Conservation (phyloP, 2,329 filamentous ascomycete species). For the Pseudopyrenochaeta lycopersici region DNA sequence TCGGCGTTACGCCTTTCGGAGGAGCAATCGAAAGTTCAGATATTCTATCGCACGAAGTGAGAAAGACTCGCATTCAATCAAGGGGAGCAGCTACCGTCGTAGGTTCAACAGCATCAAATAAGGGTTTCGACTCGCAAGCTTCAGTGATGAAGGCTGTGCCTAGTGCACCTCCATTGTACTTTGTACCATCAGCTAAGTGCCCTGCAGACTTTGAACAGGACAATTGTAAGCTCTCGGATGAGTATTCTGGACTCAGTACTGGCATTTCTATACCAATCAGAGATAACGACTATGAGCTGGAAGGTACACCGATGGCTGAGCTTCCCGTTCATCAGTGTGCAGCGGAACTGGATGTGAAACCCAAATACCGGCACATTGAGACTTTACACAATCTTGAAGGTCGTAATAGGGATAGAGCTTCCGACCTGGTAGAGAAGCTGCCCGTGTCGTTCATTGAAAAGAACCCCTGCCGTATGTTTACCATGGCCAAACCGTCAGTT, state of each 20-base stretch:
- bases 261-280: background rate
- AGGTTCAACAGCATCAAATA: no score
- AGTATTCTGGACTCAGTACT: background rate
- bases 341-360: background rate
- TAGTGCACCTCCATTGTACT: no score
- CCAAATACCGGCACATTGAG: background rate
- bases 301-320: background rate
- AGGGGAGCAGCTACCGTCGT: no score
- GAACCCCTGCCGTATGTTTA: background rate
- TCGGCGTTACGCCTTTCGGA: no score
- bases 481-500: background rate
- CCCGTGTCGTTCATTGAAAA: background rate
- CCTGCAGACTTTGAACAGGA: background rate
- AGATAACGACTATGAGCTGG: background rate
- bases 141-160: no score
- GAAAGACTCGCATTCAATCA: no score
- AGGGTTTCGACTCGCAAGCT: no score
- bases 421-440: background rate
- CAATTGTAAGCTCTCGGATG: background rate
- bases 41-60: no score
- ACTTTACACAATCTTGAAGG: conserved; percentile 9
- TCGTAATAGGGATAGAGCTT: background rate
- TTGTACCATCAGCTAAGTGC: no score
- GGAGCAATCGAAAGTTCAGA: no score
- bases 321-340: background rate